Evolutionary conservation across 495 filamentous ascomycete genomes (phyloP), one percentile per base, ranked within the genome.

Genomic region (Polyplosphaeria fusca): DNA sequence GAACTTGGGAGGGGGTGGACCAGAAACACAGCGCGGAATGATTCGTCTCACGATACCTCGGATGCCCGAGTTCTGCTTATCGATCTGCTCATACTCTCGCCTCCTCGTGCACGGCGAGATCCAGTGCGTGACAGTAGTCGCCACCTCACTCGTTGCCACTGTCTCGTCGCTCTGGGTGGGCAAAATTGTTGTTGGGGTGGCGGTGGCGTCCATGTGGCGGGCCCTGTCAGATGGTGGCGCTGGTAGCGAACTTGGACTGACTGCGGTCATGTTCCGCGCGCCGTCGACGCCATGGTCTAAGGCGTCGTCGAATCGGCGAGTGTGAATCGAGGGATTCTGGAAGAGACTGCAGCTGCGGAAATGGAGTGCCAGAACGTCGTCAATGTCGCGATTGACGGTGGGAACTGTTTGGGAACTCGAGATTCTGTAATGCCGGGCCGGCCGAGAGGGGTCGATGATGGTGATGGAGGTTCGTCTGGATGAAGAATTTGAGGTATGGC

Each of bases 341-440:
- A 64, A 64, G 61, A 64, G 61, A 38, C 51, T 64, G 41, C 62
- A 65, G 26, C 39, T 49, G 35, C 62, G 51, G 48, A 60, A 58
- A 41, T 65, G 62, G 16, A 65, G 48, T 13, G 62, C 62, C 0
- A 65, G 49, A 18, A 61, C 62, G 37, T 65, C 62, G 52, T 65
- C 62, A 24, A 65, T 27, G 48, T 61, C 62, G 18, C 58, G 52
- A 35, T 41, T 49, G 9, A 27, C 25, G 5, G 46, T 44, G 3
- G 60, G 50, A 13, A 55, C 38, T 14, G 61, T 50, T 38, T 59
- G 55, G 4, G 61, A 60, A 40, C 55, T 60, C 27, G 45, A 55
- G 51, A 64, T 51, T 40, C 60, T 27, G 42, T 60, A 48, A 9
- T 58, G 61, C 13, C 55, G 61, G 16, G 55, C 42, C 42, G 55